Conservation (phyloP, 805 yeast species). For the Starmera caribaea region DNA sequence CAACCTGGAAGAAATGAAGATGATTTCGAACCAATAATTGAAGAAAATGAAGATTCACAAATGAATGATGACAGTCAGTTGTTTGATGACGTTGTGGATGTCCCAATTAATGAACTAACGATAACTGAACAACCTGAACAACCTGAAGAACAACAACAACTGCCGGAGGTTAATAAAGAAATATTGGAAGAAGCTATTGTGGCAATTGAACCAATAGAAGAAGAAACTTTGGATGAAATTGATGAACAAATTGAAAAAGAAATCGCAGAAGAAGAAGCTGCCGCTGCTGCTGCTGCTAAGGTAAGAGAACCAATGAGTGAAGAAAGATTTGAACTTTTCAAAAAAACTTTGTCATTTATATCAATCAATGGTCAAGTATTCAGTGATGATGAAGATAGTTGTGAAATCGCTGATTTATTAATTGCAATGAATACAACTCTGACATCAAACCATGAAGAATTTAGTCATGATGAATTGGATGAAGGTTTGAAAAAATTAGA, state of each 20-base stretch:
- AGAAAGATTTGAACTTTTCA: conserved; percentile 8
- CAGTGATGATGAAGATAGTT: conserved; percentile 23
- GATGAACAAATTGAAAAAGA: background rate
- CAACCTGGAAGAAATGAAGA: conserved; percentile 9
- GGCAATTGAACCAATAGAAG: background rate
- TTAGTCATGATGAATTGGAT: conserved; percentile 23
- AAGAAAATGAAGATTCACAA: conserved; percentile 1
- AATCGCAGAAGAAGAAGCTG: conserved; percentile 1
- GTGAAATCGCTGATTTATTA: conserved; percentile 19
- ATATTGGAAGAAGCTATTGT: conserved; percentile 2
- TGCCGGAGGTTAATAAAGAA: conserved; percentile 6
- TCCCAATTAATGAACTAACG: background rate
- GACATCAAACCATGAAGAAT: conserved; percentile 27
- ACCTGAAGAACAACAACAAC: conserved; percentile 4
- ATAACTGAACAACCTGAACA: background rate
- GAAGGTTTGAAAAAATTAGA: conserved; percentile 26
- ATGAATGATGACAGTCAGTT: background rate
- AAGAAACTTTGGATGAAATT: conserved; percentile 1
- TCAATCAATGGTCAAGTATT: background rate
- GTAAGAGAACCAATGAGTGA: conserved; percentile 6
- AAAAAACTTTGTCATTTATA: conserved; percentile 1
- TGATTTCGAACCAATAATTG: conserved; percentile 8
- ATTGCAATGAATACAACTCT: conserved; percentile 25
- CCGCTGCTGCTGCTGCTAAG: background rate
- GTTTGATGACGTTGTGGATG: background rate